Evolutionary conservation across 257 asterid genomes (phyloP).

Genomic region (Lithospermum erythrorhizon): DNA sequence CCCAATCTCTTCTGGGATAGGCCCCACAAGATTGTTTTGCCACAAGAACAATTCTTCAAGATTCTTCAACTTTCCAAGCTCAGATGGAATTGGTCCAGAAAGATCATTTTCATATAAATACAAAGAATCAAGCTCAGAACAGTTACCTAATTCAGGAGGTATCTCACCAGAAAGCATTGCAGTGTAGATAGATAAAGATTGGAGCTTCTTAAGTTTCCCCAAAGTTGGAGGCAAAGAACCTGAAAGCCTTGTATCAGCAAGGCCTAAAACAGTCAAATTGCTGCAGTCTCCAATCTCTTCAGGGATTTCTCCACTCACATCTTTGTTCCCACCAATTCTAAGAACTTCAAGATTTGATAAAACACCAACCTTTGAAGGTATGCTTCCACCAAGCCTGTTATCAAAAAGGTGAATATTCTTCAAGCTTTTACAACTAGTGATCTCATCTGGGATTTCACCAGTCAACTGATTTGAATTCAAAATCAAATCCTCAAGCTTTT

Average conservation of each 20-base stretch:
- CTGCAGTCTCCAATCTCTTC: conserved; percentile 27
- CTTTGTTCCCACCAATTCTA: conserved; percentile 35
- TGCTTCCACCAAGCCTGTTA: conserved; percentile 24
- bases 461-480: conserved; percentile 33
- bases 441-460: conserved; percentile 34
- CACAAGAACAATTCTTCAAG: conserved; percentile 30
- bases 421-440: conserved; percentile 17
- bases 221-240: conserved; percentile 32
- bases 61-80: conserved; percentile 26
- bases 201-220: conserved; percentile 31
- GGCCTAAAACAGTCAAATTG: conserved; percentile 33
- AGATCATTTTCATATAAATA: conserved; percentile 36
- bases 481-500: conserved; percentile 25
- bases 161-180: conserved; percentile 38
- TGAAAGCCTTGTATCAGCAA: conserved; percentile 28
- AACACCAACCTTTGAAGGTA: conserved; percentile 24
- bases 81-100: conserved; percentile 35
- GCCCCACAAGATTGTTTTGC: conserved; percentile 35
- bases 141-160: conserved; percentile 31
- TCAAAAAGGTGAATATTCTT: conserved; percentile 26
- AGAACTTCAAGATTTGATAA: conserved; percentile 25
- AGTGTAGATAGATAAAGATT: conserved; percentile 32
- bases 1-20: conserved; percentile 34
- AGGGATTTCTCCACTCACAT: conserved; percentile 28
- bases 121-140: conserved; percentile 37